A percentile compares a stretch with the other conserved stretches of the same genome.
Conservation (phyloP, 768 basidiomycete species). For the Grammothele lineata region DNA sequence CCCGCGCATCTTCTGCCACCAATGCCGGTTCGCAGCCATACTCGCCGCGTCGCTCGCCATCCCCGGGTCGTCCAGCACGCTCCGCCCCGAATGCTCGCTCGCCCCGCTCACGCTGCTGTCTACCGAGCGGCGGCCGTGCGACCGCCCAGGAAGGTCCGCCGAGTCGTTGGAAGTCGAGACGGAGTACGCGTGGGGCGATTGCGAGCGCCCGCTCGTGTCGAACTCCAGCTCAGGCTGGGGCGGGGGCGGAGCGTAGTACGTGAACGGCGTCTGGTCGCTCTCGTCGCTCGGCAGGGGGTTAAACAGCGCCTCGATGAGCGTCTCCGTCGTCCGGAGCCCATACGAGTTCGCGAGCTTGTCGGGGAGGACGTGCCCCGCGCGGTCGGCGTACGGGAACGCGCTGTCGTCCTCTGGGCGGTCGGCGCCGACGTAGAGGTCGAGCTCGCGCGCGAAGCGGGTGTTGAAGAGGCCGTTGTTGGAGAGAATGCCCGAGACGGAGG, state of each 20-base stretch:
- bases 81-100: conserved; percentile 9
- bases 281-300: conserved; percentile 50
- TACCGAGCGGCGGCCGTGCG: conserved; percentile 9
- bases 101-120: conserved; percentile 15
- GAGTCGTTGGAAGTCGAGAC: conserved; percentile 4
- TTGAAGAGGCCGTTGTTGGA: conserved; percentile 44
- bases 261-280: conserved; percentile 23
- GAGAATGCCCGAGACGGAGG: conserved; percentile 59
- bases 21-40: conserved; percentile 8
- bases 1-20: conserved; percentile 22
- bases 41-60: neutral
- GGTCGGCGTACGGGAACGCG: conserved; percentile 13
- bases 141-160: neutral
- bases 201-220: neutral
- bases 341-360: conserved; percentile 43
- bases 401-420: conserved; percentile 12
- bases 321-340: conserved; percentile 64
- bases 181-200: neutral
- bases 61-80: conserved; percentile 4
- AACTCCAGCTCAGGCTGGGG: conserved; percentile 1
- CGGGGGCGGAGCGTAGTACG: conserved; percentile 21
- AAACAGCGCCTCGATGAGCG: conserved; percentile 75
- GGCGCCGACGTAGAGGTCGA: conserved; percentile 38
- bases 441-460: conserved; percentile 42
- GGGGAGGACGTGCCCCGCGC: conserved; percentile 24